phyloP scores from a whole-genome alignment of 306 rosid genomes.

The Carpinus fangiana region DNA sequence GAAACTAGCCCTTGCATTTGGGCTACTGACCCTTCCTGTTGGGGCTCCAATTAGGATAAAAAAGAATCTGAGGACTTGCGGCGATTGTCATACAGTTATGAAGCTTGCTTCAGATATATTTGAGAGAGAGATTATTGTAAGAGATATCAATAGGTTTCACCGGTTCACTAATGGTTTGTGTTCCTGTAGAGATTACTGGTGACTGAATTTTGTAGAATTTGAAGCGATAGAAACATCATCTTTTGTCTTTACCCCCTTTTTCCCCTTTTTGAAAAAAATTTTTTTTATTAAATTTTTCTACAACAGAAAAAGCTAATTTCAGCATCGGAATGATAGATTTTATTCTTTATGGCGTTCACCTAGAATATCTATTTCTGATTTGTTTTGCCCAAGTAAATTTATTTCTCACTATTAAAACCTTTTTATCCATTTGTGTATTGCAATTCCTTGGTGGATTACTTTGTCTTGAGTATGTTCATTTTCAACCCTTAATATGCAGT shows the following conservation, averaged over 20 bases:
- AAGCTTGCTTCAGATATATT: constrained; percentile 55
- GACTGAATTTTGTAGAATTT: constrained; percentile 19
- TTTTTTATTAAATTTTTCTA: not conserved
- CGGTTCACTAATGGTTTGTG: constrained; percentile 51
- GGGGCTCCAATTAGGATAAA: constrained; percentile 54
- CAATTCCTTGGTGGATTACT: not conserved
- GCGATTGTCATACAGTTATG: constrained; percentile 53
- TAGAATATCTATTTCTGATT: not conserved
- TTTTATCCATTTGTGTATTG: not conserved
- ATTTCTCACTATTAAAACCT: not conserved
- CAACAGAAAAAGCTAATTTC: not conserved
- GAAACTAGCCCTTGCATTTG: constrained; percentile 61
- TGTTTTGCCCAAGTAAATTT: not conserved
- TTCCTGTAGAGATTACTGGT: constrained; percentile 61
- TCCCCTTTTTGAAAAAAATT: not conserved
- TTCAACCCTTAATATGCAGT: not conserved
- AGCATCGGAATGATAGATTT: not conserved
- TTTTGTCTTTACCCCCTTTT: not conserved
- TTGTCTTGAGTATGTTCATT: not conserved
- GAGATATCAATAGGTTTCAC: constrained; percentile 55
- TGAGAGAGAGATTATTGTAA: constrained; percentile 53
- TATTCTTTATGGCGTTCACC: not conserved
- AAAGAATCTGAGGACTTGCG: constrained; percentile 58
- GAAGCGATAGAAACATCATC: not conserved
- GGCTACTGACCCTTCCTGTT: constrained; percentile 52